Conservation (phyloP, 1,284 basidiomycete genomes). For the Thelephora terrestris region DNA sequence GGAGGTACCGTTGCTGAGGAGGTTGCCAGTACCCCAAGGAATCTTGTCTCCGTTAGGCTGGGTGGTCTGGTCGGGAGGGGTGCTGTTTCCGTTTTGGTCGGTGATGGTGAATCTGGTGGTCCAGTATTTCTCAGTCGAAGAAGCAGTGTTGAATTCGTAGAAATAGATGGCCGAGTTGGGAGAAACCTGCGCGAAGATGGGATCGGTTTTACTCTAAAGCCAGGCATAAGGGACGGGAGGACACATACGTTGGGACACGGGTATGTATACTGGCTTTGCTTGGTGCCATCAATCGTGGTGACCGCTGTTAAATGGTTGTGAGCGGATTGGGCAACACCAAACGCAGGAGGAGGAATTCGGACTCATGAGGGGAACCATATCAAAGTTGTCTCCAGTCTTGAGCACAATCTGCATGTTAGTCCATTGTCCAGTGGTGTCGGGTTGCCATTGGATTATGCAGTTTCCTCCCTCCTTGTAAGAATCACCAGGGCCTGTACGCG, state of each 20-base stretch:
- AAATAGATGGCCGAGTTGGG: conserved; percentile 70
- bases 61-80: conserved; percentile 38
- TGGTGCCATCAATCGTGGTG: conserved; percentile 52
- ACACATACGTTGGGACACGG: conserved; percentile 55
- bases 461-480: conserved; percentile 43
- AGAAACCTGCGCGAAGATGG: conserved; percentile 37
- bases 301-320: conserved; percentile 32
- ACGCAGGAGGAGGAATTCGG: conserved; percentile 18
- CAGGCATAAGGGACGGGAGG: not conserved
- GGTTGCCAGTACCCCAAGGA: conserved; percentile 61
- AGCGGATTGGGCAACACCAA: not conserved
- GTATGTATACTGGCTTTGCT: conserved; percentile 36
- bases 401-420: conserved; percentile 61
- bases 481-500: conserved; percentile 38
- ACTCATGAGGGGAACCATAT: conserved; percentile 66
- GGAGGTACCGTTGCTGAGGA: conserved; percentile 23
- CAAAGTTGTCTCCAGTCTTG: conserved; percentile 67
- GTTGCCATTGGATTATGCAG: conserved; percentile 46
- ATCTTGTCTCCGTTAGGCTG: conserved; percentile 47
- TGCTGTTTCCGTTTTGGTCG: conserved; percentile 35
- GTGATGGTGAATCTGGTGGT: conserved; percentile 78
- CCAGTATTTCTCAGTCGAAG: conserved; percentile 44
- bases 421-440: conserved; percentile 50
- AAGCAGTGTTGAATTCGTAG: conserved; percentile 56
- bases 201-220: not conserved